Evolutionary conservation across 2,329 filamentous ascomycete species (phyloP).

Genomic region (Fusarium dlaminii): DNA sequence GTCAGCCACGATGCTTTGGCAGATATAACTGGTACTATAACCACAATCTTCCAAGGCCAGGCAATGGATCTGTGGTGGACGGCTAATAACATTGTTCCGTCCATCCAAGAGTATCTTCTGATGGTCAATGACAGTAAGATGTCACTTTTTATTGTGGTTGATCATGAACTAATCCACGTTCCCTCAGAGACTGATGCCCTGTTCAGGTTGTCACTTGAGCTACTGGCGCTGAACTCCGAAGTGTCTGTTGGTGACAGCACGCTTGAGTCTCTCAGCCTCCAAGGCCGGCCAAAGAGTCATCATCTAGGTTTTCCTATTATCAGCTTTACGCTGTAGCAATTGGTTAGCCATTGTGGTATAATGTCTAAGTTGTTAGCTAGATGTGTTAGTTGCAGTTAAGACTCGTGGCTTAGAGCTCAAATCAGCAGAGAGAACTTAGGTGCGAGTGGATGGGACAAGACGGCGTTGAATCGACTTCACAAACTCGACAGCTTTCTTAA

Average conservation of each 20-base stretch:
- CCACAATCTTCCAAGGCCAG: neutral
- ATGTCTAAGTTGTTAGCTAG: too few species aligned
- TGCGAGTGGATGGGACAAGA: neutral
- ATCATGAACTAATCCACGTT: accelerated
- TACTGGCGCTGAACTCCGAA: neutral
- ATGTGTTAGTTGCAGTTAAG: too few species aligned
- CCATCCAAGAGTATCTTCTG: neutral
- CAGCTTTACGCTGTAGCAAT: too few species aligned
- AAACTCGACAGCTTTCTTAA: neutral
- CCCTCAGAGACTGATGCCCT: neutral
- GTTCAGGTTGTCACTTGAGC: neutral
- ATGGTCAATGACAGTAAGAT: constrained; percentile 1
- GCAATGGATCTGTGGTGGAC: constrained; percentile 5
- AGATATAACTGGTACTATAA: neutral
- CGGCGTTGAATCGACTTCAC: neutral
- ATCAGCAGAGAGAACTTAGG: too few species aligned
- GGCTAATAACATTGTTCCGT: neutral
- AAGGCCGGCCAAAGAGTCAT: too few species aligned
- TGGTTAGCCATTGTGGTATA: too few species aligned
- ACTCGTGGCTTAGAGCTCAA: too few species aligned
- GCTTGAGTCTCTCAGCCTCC: neutral
- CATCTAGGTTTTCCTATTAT: too few species aligned
- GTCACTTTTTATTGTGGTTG: accelerated
- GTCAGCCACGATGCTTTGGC: neutral
- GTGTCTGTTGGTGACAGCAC: neutral